Base-by-base conservation (phyloP, 371 early-diverging fungal species). In the Mortierella sp. region DNA sequence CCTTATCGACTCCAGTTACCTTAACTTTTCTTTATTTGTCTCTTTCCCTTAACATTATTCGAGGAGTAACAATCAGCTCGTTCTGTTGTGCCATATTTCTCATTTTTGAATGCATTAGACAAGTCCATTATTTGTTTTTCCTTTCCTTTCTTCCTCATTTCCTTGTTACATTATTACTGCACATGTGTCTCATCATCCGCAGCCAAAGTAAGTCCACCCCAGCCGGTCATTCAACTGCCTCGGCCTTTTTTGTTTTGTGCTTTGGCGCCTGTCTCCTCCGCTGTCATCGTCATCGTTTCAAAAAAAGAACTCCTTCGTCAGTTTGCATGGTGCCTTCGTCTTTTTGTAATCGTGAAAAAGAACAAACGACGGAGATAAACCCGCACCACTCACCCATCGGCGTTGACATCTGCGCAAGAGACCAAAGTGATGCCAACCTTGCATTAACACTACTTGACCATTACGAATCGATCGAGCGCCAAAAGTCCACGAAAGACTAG, bases 161-260 rank as follows among this genome's bases (percentile, higher is more conserved):
- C 34, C 11, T 34, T 34, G 29, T 5, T 53, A 11, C 50, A 50
- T 50, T 50, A n/a, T 31, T 58, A 22, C 37, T 58, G 7, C 58
- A 16, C 58, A 58, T 58, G 58, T 58, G 58, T 47, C 47, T 47
- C 58, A 8, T 22, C 22, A 58, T 19, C 31, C 37, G 29, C 37
- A 24, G 26, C n/a, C 58, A 58, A 58, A 37, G 58, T 58, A 58
- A 55, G n/a, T n/a, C n/a, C n/a, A n/a, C n/a, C n/a, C n/a, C n/a
- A n/a, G n/a, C n/a, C n/a, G n/a, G n/a, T n/a, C n/a, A n/a, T n/a
- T n/a, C n/a, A n/a, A n/a, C n/a, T n/a, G n/a, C n/a, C n/a, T n/a
- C n/a, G n/a, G n/a, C n/a, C n/a, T n/a, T n/a, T n/a, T n/a, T n/a
- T n/a, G n/a, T n/a, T n/a, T n/a, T n/a, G n/a, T n/a, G n/a, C n/a